Evolutionary conservation across 2,329 filamentous ascomycete species (phyloP).

Genomic region (Fusarium sp.): DNA sequence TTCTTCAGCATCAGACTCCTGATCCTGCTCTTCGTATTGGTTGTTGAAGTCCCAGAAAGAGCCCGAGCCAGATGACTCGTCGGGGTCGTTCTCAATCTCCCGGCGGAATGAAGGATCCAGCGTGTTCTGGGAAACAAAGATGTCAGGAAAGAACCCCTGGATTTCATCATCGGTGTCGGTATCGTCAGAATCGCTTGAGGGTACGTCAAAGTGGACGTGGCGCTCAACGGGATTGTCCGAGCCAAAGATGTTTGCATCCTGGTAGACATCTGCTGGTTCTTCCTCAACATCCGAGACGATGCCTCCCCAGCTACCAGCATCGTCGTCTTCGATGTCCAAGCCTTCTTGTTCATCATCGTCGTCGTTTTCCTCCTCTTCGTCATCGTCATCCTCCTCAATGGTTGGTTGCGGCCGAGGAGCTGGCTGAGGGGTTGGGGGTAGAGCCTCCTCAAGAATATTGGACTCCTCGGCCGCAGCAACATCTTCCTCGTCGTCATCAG

Average conservation of each 20-base stretch:
- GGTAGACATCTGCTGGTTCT: constrained; percentile 58
- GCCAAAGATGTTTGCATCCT: constrained; percentile 55
- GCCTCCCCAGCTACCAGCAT: constrained; percentile 67
- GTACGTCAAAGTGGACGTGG: constrained; percentile 79
- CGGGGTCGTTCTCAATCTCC: constrained; percentile 77
- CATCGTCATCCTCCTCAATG: constrained; percentile 52
- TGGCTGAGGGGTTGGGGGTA: constrained; percentile 52
- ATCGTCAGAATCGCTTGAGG: constrained; percentile 74
- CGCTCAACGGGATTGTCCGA: constrained; percentile 61
- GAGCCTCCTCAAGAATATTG: constrained; percentile 69
- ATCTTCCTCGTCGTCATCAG: constrained; percentile 81
- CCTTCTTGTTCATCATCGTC: constrained; percentile 55
- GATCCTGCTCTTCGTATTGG: constrained; percentile 54
- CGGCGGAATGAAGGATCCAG: constrained; percentile 78
- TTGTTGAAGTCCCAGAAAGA: constrained; percentile 74
- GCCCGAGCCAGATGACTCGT: constrained; percentile 67
- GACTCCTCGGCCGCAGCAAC: constrained; percentile 82
- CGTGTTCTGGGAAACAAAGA: constrained; percentile 80
- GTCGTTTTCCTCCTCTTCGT: constrained; percentile 55
- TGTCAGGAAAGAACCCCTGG: constrained; percentile 77
- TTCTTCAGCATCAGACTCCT: constrained; percentile 58
- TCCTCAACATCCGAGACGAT: constrained; percentile 61
- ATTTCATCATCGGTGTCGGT: constrained; percentile 72
- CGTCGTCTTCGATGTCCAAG: constrained; percentile 56
- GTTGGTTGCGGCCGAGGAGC: constrained; percentile 63